Evolutionary conservation across 257 asterid genomes (phyloP), one percentile per base, ranked within the genome.

Genomic region (Lycium ferocissimum): DNA sequence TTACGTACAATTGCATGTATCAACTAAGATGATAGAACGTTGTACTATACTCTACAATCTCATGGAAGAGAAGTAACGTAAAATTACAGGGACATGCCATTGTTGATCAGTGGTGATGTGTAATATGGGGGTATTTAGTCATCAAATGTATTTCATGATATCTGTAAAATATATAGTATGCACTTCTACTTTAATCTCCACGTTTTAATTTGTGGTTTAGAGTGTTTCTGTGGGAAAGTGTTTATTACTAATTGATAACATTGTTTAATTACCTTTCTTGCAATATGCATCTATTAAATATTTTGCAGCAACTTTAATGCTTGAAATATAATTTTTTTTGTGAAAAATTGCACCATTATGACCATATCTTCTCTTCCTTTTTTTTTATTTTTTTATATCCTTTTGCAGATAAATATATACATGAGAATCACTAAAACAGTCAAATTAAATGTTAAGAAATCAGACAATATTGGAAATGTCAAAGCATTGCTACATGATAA

Each of bases 381-480:
- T 7, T 15, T 17, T n/a, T n/a, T n/a, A n/a, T 15, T 17, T 38
- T 45, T 37, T 67, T 6, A 1, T 37, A 35, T 67, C 76, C 6
- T 76, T 1, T 73, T 54, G 81, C 86, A 88, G 87, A 66, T 81
- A 37, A 73, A 17, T 40, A 13, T 86, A 43, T 79, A 11, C 73
- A 51, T 88, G 61, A 81, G 81, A 79, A 22, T 88, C 13, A 80
- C 12, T 1, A 88, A 72, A 81, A 80, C 82, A 1, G 84, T 88
- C 66, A 61, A 43, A 10, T 15, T 80, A 33, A 78, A 72, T 10
- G 83, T 83, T 9, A 85, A 80, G 84, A 59, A 59, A 51, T 80
- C 87, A 0, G 86, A 54, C 37, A 83, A 57, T 9, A 65, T 84
- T 61, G 53, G 86, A 73, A 38, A 73, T 43, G 56, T 85, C 15